Base-by-base conservation (phyloP, 2,329 filamentous ascomycete species). In the Aspergillus ruber region DNA sequence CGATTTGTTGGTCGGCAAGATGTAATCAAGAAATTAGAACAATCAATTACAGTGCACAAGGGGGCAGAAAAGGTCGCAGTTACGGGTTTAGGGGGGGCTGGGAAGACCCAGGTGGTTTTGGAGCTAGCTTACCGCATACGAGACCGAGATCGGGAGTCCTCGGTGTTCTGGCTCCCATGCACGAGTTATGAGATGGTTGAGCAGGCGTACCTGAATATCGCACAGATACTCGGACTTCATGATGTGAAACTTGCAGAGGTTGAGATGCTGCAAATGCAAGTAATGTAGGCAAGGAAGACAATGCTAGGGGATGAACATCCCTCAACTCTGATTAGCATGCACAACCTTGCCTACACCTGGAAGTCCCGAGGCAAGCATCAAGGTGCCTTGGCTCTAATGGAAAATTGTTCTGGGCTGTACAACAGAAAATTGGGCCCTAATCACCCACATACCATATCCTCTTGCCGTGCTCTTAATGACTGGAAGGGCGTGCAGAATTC, bases 41-140 rank as follows among this genome's bases (percentile, higher is more conserved):
- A 44, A 46, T 23, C 21, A 10, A 46, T 54, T 8, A 9, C 18
- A 3, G 17, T 20, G 18, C 18, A 39, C 2, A 21, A 52, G 9
- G 46, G 46, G 25, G 40, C 44, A 15, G 43, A 21, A 10, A 58
- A 50, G n/a, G 27, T 55, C 20, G 56, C 57, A 7, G 52, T 63
- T 9, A 35, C 23, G n/a, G 60, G 58, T 8, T 45, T 61, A 8
- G 59, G 56, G n/a, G 59, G 61, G 15, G 44, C 61, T 21, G 60
- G 61, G 17, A 64, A 64, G 44, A 61, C 62, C 0, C 60, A 63
- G 33, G 41, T 63, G 1, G 59, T 53, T 10, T 46, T 63, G 8
- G 57, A 63, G 47, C 33, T 63, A 20, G 53, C 58, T 10, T 59
- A 62, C 44, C 50, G 48, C 32, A 47, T 55, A 29, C 50, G 46